These are phyloP conservation scores for Taiozyma sp. DNA, from an alignment of 1,139 yeast species.

Conservation along the genomic window DNA sequence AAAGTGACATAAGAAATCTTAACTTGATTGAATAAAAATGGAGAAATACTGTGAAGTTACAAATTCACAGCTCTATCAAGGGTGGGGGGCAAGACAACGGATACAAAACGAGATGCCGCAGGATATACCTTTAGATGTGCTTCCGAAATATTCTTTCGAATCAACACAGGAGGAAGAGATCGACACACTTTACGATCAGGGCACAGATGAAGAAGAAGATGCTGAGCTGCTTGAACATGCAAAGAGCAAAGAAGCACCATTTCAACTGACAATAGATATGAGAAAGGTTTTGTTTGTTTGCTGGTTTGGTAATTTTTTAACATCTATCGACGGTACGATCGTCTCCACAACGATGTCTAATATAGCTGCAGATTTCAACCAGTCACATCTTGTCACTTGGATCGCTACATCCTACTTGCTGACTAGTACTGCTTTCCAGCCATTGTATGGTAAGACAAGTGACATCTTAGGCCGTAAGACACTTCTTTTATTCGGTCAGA, in stretches of 20 bases:
- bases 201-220: slow-evolving; percentile 7
- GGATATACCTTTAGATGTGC: slow-evolving; percentile 2
- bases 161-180: neutral
- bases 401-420: slow-evolving; percentile 59
- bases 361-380: slow-evolving; percentile 57
- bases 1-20: slow-evolving; percentile 6
- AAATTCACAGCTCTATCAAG: neutral
- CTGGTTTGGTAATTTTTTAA: slow-evolving; percentile 48
- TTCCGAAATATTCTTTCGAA: neutral
- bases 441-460: slow-evolving; percentile 51
- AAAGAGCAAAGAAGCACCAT: neutral
- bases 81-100: neutral
- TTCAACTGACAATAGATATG: neutral
- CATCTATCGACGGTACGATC: slow-evolving; percentile 59
- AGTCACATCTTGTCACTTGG: slow-evolving; percentile 54
- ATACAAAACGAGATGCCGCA: neutral
- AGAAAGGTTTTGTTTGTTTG: slow-evolving; percentile 18
- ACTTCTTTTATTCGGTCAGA: slow-evolving; percentile 37
- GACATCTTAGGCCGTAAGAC: slow-evolving; percentile 48
- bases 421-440: slow-evolving; percentile 65
- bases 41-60: neutral
- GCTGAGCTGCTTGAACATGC: neutral
- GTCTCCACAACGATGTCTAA: slow-evolving; percentile 59
- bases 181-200: neutral
- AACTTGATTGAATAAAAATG: neutral